Evolutionary conservation across 2,329 filamentous ascomycete genomes (phyloP), one percentile per base, ranked within the genome.

Genomic region (Aspergillus quadrilineatus): DNA sequence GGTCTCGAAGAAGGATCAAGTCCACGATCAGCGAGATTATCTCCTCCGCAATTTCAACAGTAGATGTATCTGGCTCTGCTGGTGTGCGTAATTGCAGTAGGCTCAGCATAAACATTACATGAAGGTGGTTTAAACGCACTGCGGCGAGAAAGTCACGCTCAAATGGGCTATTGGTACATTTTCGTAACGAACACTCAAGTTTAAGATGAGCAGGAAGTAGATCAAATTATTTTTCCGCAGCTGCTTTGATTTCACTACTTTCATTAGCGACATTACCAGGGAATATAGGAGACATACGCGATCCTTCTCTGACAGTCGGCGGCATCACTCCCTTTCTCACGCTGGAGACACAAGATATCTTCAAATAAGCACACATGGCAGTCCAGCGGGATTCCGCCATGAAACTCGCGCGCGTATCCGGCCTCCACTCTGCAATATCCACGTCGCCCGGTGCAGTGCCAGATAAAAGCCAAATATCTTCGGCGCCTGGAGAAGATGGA

Each of bases 1-100:
- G 67, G 22, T 68, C 67, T 8, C 66, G 64, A 1, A 68, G 57
- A 12, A 69, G 49, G 17, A 69, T 64, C 8, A 60, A 55, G n/a
- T 69, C 66, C 7, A 69, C 65, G 6, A 68, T 62, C 0, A 68
- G 56, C 3, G 62, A 57, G 17, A 70, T 61, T 56, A 69, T 70
- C 37, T 69, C 60, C 1, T 63, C 63, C 4, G 68, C 66, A 2
- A 64, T 65, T 30, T 65, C 60, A 4, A 64, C 10, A 8, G 10
- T 34, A 3, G 4, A 36, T 8, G 3, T 7, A 6, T 36, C 45
- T 10, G 30, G 30, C 45, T 36, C 8, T 6, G 9, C 17, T 14
- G 29, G 45, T 15, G 14, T 8, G n/a, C n/a, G 14, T 12, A 15
- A 6, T 22, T 36, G 45, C 14, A 68, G 43, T 1, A 68, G 62